Conservation (phyloP, 1,284 basidiomycete genomes). For the Tylopilus orsonianus region DNA sequence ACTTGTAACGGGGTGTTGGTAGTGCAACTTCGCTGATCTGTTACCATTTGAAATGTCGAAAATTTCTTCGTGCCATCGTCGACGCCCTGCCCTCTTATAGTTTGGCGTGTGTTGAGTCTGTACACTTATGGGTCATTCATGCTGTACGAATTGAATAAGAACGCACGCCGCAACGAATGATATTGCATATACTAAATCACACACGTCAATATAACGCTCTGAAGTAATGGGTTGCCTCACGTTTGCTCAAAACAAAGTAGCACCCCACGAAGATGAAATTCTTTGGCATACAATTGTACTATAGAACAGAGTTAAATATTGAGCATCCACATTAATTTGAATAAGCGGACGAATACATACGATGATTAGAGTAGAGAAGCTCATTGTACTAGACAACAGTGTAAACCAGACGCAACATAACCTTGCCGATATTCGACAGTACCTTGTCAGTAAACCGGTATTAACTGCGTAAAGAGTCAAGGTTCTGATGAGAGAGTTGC, state of each 20-base stretch:
- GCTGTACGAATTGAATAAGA: not conserved
- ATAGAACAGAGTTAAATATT: not conserved
- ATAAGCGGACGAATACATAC: conserved; percentile 37
- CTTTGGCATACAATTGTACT: conserved; percentile 57
- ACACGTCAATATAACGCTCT: conserved; percentile 2
- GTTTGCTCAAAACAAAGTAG: conserved; percentile 65
- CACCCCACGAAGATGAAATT: conserved; percentile 59
- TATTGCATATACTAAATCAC: conserved; percentile 58
- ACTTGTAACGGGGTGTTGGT: conserved; percentile 9
- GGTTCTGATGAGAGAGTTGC: conserved; percentile 58
- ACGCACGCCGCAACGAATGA: conserved; percentile 68
- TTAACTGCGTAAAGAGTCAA: conserved; percentile 51
- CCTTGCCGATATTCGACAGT: conserved; percentile 7
- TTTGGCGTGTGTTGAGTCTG: conserved; percentile 52
- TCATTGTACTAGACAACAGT: conserved; percentile 46
- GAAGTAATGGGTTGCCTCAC: conserved; percentile 37
- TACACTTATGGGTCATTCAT: conserved; percentile 5
- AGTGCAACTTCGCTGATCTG: conserved; percentile 1
- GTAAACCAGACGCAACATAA: conserved; percentile 4
- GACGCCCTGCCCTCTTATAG: conserved; percentile 45
- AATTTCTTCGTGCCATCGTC: conserved; percentile 39
- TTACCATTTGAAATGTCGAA: conserved; percentile 12
- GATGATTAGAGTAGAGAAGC: conserved; percentile 54
- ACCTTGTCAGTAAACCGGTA: conserved; percentile 60
- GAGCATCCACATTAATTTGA: not conserved